Base-by-base conservation (phyloP, 2,329 filamentous ascomycete species). In the Botrytis fragariae region DNA sequence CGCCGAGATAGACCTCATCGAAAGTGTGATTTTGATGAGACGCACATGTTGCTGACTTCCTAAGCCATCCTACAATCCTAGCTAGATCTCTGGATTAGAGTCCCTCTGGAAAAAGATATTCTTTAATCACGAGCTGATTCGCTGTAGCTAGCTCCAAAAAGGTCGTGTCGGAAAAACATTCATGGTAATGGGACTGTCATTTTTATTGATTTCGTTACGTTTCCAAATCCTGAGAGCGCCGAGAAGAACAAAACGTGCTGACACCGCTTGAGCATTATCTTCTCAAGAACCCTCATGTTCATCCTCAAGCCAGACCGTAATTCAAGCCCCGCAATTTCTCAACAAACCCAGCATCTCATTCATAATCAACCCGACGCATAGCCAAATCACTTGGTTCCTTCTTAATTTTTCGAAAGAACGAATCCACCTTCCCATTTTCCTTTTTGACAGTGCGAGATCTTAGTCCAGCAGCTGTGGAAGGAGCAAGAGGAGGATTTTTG, bases 401-500 rank as follows among this genome's bases (percentile, higher is more conserved):
- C 9, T 68, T 57, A 1, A 68, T n/a, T 57, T 68, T 68, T 0
- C 18, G 35, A 16, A 68, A 57, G 10, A 42, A 57, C 3, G 35
- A 42, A 54, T 68, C 35, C 0, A 57, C 45, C 3, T 67, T 67
- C 12, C 22, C 45, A 39, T 51, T 67, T 67, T 67, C 63, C 14
- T 67, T 67, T 20, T 51, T 67, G 32, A n/a, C 1, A 2, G 32
- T 4, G 16, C 45, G 44, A 39, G 45, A 10, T 39, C 39, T 57
- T 1, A 25, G 4, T n/a, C 32, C 48, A 5, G 9, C n/a, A 5
- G 63, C 5, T 6, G 32, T 18, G 14, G 32, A n/a, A 8, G 25
- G 48, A 20, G 39, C 35, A 68, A 18, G 65, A n/a, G 63, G 63
- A 14, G 70, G n/a, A 22, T 48, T 51, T 18, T 68, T 68, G 76